A percentile compares a stretch with the other conserved stretches of the same genome.
phyloP scores from a whole-genome alignment of 805 yeast genomes.

The Candida sakaeoensis region DNA sequence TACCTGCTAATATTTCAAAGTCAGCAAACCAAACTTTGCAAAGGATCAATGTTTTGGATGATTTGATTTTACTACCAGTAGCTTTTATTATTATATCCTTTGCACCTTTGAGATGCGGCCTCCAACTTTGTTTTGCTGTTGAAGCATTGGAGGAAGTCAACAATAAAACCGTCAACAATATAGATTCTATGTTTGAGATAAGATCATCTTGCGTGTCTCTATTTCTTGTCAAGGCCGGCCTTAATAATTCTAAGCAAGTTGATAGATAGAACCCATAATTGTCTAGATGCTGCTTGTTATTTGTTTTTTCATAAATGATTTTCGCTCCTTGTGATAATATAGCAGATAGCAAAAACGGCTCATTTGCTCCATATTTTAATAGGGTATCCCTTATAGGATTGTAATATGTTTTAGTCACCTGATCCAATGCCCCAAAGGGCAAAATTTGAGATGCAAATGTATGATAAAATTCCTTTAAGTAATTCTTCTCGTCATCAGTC shows the following conservation, averaged over 20 bases:
- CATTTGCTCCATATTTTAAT: slow-evolving; percentile 56
- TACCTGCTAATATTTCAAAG: slow-evolving; percentile 55
- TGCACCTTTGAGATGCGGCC: slow-evolving; percentile 63
- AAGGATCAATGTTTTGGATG: slow-evolving; percentile 43
- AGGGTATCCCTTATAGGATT: slow-evolving; percentile 63
- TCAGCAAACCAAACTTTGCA: slow-evolving; percentile 57
- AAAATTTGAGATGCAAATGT: slow-evolving; percentile 34
- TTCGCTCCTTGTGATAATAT: slow-evolving; percentile 71
- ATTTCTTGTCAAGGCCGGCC: slow-evolving; percentile 36
- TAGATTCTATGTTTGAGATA: slow-evolving; percentile 54
- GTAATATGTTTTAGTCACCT: slow-evolving; percentile 18
- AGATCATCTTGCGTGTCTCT: slow-evolving; percentile 13
- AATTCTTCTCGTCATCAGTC: slow-evolving; percentile 25
- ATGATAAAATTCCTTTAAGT: slow-evolving; percentile 32
- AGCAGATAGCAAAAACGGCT: slow-evolving; percentile 64
- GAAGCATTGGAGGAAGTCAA: slow-evolving; percentile 61
- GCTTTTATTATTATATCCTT: slow-evolving; percentile 53
- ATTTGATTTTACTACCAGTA: slow-evolving; percentile 17
- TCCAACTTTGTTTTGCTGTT: slow-evolving; percentile 53
- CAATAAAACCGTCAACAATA: slow-evolving; percentile 60
- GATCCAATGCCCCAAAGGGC: slow-evolving; percentile 36
- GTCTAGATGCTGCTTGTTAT: slow-evolving; percentile 10
- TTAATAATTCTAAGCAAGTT: slow-evolving; percentile 55
- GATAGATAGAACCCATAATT: slow-evolving; percentile 63
- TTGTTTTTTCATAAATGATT: slow-evolving; percentile 41